phyloP scores from a whole-genome alignment of 2,329 filamentous ascomycete genomes.

The Penicillium sclerotigenum region DNA sequence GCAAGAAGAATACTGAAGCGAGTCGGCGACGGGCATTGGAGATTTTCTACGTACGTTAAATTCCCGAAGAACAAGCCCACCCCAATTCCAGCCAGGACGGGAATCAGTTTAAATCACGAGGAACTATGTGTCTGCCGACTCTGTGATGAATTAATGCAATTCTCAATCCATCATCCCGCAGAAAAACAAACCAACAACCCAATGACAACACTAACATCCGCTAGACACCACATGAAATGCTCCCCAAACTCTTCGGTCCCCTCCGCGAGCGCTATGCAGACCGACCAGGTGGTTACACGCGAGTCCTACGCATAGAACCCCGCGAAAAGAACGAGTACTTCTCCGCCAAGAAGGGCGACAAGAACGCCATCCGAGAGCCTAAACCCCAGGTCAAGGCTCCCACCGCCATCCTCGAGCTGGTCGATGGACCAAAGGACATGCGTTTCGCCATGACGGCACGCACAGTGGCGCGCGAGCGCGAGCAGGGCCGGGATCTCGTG shows the following conservation, averaged over 20 bases:
- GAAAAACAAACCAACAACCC: background rate
- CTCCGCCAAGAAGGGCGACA: conserved; percentile 17
- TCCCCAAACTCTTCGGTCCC: conserved; percentile 85
- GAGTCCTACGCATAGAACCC: conserved; percentile 87
- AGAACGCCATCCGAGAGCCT: conserved; percentile 14
- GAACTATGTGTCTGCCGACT: background rate
- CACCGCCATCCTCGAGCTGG: conserved; percentile 88
- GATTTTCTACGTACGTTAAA: conserved; percentile 74
- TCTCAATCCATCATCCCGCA: background rate
- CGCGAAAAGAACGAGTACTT: conserved; percentile 53
- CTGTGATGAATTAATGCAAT: background rate
- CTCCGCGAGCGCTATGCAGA: conserved; percentile 73
- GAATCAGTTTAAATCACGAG: background rate
- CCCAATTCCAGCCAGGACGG: background rate
- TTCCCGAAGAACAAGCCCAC: background rate
- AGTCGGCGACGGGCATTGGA: conserved; percentile 69
- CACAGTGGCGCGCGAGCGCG: conserved; percentile 63
- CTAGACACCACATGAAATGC: conserved; percentile 42
- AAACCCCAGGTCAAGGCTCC: conserved; percentile 70
- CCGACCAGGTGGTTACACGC: conserved; percentile 89
- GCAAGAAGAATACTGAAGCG: conserved; percentile 87
- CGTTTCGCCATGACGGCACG: conserved; percentile 91
- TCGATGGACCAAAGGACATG: conserved; percentile 91
- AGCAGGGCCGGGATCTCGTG: conserved; percentile 54
- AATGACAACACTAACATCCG: conserved; percentile 1